Conservation (phyloP, 805 yeast species). For the Priceomyces fermenticarens region DNA sequence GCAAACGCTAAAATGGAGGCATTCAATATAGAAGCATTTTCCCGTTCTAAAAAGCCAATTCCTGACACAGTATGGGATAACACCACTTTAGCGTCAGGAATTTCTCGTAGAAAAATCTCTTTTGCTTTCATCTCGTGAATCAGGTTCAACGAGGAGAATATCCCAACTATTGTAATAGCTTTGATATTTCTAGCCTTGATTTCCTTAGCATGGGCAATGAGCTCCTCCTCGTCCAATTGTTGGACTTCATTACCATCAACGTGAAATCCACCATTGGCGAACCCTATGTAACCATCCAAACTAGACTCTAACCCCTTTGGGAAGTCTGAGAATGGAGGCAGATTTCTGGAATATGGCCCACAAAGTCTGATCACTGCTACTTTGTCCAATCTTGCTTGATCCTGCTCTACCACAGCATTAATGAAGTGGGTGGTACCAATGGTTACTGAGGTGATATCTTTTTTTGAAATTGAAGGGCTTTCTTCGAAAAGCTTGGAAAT, state of each 20-base stretch:
- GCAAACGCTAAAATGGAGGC: slow-evolving; percentile 45
- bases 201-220: slow-evolving; percentile 23
- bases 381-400: slow-evolving; percentile 35
- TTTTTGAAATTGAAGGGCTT: slow-evolving; percentile 14
- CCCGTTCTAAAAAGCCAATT: slow-evolving; percentile 44
- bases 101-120: slow-evolving; percentile 21
- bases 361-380: slow-evolving; percentile 47
- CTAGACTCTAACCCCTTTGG: slow-evolving; percentile 34
- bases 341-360: slow-evolving; percentile 38
- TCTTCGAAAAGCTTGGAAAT: slow-evolving; percentile 28
- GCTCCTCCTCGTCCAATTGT: slow-evolving; percentile 26
- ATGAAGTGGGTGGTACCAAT: slow-evolving; percentile 53
- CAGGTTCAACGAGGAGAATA: slow-evolving; percentile 37
- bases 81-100: slow-evolving; percentile 27
- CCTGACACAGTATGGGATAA: slow-evolving; percentile 41
- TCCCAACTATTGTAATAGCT: slow-evolving; percentile 39
- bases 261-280: slow-evolving; percentile 39
- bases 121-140: slow-evolving; percentile 36
- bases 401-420: slow-evolving; percentile 49
- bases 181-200: slow-evolving; percentile 30
- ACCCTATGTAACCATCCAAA: slow-evolving; percentile 33
- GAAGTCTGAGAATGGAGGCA: slow-evolving; percentile 44
- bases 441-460: slow-evolving; percentile 40
- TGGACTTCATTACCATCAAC: slow-evolving; percentile 41
- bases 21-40: slow-evolving; percentile 46